Evolutionary conservation across 192 early-diverging fungal species (phyloP).

Genomic region (Coemansia sp.): DNA sequence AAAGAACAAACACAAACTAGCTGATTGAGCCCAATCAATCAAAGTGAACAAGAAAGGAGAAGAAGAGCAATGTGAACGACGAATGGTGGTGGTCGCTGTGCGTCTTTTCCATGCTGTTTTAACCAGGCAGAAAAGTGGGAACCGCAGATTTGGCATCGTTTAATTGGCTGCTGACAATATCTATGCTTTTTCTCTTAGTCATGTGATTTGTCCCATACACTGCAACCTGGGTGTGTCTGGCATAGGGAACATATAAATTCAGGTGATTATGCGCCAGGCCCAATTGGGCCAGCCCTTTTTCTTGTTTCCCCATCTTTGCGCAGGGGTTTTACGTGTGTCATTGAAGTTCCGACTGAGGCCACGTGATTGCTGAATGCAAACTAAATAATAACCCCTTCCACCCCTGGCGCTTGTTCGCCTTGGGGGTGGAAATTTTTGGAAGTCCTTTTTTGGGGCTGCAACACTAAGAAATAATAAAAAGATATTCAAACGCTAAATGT

Average conservation of each 20-base stretch:
- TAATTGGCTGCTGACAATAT: slow-evolving; percentile 11
- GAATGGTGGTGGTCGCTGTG: not conserved
- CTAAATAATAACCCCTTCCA: slow-evolving; percentile 36
- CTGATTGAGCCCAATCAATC: not conserved
- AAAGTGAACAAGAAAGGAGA: not conserved
- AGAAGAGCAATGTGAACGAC: not conserved
- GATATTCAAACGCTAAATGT: not conserved
- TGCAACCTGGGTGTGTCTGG: not conserved
- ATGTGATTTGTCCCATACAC: slow-evolving; percentile 11
- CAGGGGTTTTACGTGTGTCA: slow-evolving; percentile 48
- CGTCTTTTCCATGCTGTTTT: not conserved
- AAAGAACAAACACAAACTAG: not conserved
- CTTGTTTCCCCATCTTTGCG: slow-evolving; percentile 39
- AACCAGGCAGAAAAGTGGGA: not conserved
- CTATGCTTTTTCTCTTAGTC: not conserved
- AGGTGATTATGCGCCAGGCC: not conserved
- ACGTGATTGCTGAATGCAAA: slow-evolving; percentile 53
- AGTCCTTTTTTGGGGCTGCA: slow-evolving; percentile 23
- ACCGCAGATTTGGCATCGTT: slow-evolving; percentile 13
- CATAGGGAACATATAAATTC: not conserved
- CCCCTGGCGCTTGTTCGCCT: slow-evolving; percentile 15
- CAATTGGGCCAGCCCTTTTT: not conserved
- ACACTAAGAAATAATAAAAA: slow-evolving; percentile 3
- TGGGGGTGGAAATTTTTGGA: slow-evolving; percentile 54
- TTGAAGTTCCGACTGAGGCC: slow-evolving; percentile 55